Base-by-base conservation (phyloP, 306 rosid species). In the Inga oerstediana region DNA sequence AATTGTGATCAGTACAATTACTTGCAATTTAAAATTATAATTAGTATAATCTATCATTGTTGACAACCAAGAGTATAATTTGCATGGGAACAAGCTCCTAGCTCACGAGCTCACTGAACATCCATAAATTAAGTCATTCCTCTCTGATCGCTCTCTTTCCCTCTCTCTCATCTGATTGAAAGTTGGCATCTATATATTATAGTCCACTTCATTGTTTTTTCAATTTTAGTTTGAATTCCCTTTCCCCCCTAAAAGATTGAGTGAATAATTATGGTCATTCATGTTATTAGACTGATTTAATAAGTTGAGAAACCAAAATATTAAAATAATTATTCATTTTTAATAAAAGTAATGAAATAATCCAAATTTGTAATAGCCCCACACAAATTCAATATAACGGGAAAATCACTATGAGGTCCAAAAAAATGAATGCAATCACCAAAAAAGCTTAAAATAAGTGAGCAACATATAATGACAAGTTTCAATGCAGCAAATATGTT, bases 41-140 rank as follows among this genome's bases (percentile, higher is more conserved):
- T 58, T n/a, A 20, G 12, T 2, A n/a, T 58, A n/a, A 19, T 58
- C 3, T 84, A 81, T 82, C 20, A 49, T 82, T 85, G 62, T 77
- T 84, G 92, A 88, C 93, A 91, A 88, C 89, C 82, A 91, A 83
- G 77, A 58, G 41, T 84, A 84, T 82, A 43, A 88, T 71, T 88
- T 89, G 91, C 88, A 76, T 85, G 91, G 88, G 83, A 84, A 43
- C 70, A 67, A 80, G 89, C 76, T 89, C 79, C 79, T 44, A 65
- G 20, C 81, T 89, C 93, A 87, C 89, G 89, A 91, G 88, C 81
- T 83, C 71, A 66, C 80, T 76, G 81, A 83, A 62, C 84, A 37
- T 45, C 52, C 32, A 46, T 68, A 84, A 74, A 51, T 51, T 51
- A 68, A 69, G 73, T 62, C 6, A 77, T 7, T 67, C 7, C 44